Base-by-base conservation (phyloP, 805 yeast species). In the Hanseniaspora valbyensis region DNA sequence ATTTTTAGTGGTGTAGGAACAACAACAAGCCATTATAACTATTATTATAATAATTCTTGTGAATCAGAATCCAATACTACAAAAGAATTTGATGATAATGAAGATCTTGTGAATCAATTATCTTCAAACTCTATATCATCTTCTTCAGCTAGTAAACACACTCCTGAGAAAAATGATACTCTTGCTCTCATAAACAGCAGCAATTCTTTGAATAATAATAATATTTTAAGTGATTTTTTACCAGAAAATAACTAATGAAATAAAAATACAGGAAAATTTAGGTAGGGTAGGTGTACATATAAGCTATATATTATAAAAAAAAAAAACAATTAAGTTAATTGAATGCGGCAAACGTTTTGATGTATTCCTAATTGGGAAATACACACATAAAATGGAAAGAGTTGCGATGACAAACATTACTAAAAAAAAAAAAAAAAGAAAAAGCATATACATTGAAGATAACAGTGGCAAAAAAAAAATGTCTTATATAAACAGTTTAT, bases 1-100 rank as follows among this genome's bases (percentile, higher is more conserved):
- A 40, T 44, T 3, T 41, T 41, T 25, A 50, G 53, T 30, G 50
- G 53, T 19, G 43, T 39, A 12, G 53, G 39, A 7, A 44, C 45
- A 12, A 48, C 51, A 18, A 40, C 44, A 13, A 48, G 51, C 18
- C 51, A 40, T 21, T 48, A 29, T 22, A 40, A 48, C 24, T 48
- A 40, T 25, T 26, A 38, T 18, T 32, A 46, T 19, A 34, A 34
- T 19, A 16, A 4, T 13, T 34, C 24, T 5, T n/a, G 22, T 13
- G 39, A 34, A 18, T 34, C 39, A 6, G 39, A 13, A 4, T n/a
- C 21, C 10, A 34, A 16, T 34, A 7, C 7, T 8, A 8, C 10
- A 7, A 7, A 7, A 28, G 30, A 12, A 7, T 28, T 12, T 7
- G 30, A 28, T 7, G 12, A 28, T 28, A 8, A 12, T 28, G 30